Evolutionary conservation across 208 protist genomes (phyloP).

Genomic region (Acanthamoeba lenticulata): DNA sequence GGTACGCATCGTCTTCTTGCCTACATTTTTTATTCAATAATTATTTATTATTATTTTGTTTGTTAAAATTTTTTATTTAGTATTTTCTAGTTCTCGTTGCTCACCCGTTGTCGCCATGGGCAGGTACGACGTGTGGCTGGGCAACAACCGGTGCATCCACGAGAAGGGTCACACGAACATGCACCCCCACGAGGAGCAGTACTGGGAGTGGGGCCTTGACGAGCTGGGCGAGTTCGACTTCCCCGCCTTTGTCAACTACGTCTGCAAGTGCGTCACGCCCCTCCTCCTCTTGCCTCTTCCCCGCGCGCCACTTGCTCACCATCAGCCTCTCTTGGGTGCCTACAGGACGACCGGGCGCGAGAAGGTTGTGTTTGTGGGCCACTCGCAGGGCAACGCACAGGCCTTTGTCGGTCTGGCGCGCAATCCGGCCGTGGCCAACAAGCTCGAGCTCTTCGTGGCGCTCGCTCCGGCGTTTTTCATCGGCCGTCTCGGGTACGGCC

Average conservation of each 20-base stretch:
- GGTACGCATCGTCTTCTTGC: too few species aligned
- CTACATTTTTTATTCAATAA: too few species aligned
- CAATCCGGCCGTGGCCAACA: neutral
- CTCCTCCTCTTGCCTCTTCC: too few species aligned
- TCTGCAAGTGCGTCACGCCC: neutral
- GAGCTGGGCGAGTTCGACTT: constrained; percentile 64
- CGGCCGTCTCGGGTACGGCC: neutral
- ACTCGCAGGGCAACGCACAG: constrained; percentile 67
- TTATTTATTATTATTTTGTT: too few species aligned
- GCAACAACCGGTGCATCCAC: constrained; percentile 28
- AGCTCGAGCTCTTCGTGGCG: constrained; percentile 19
- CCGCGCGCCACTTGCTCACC: too few species aligned
- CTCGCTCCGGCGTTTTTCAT: constrained; percentile 22
- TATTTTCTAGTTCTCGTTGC: too few species aligned
- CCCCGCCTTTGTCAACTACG: constrained; percentile 30
- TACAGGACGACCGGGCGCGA: neutral
- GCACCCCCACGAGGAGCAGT: neutral
- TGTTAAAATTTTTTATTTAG: too few species aligned
- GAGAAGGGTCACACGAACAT: neutral
- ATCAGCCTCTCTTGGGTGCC: too few species aligned
- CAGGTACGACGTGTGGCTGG: constrained; percentile 64
- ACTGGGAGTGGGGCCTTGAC: constrained; percentile 67
- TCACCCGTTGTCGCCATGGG: too few species aligned
- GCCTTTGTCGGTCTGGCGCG: constrained; percentile 35
- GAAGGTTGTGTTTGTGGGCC: constrained; percentile 49